A percentile compares a stretch with the other conserved stretches of the same genome.
Conservation (phyloP, 345 rosid genomes). For the Citrus reticulata region DNA sequence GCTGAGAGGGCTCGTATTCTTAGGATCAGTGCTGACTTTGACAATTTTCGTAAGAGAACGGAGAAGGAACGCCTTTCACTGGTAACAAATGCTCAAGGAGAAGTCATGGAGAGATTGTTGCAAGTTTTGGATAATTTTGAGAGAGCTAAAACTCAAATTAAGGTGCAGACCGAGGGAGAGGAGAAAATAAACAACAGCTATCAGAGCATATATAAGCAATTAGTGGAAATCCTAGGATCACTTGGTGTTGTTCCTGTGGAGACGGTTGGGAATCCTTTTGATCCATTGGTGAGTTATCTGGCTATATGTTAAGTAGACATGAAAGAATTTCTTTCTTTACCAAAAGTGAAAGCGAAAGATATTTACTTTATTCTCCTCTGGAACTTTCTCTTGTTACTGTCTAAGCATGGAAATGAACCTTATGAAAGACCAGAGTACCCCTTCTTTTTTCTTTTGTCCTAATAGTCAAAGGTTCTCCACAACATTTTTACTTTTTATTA, state of each 20-base stretch:
- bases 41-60: slow-evolving; percentile 92
- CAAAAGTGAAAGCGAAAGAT: neutral
- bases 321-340: neutral
- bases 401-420: neutral
- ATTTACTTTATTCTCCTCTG: neutral
- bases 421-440: neutral
- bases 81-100: slow-evolving; percentile 90
- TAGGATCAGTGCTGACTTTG: slow-evolving; percentile 92
- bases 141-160: slow-evolving; percentile 88
- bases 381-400: neutral
- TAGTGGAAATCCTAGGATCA: slow-evolving; percentile 66
- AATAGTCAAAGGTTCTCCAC: neutral
- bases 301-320: slow-evolving; percentile 8
- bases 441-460: neutral
- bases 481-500: neutral
- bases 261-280: slow-evolving; percentile 78
- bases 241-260: slow-evolving; percentile 85
- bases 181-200: slow-evolving; percentile 85
- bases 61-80: slow-evolving; percentile 80
- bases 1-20: slow-evolving; percentile 70
- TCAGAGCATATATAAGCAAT: slow-evolving; percentile 93
- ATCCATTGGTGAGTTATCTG: slow-evolving; percentile 79
- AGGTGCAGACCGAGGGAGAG: slow-evolving; percentile 84
- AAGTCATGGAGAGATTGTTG: slow-evolving; percentile 77
- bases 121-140: slow-evolving; percentile 88